Base-by-base conservation (phyloP, 1,139 yeast genomes). In the Candida mesenterica region DNA sequence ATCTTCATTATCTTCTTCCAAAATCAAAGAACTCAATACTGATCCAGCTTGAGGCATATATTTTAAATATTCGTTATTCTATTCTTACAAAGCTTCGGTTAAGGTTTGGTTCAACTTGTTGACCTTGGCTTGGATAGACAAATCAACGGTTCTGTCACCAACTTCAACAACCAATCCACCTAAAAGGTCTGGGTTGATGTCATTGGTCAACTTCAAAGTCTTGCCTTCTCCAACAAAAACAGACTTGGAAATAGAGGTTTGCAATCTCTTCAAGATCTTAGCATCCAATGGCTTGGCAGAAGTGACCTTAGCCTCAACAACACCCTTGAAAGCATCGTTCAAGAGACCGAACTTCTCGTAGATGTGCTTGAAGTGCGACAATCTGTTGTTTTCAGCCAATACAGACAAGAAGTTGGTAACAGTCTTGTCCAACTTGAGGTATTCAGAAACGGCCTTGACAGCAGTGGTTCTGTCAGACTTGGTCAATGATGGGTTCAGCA, bases 121-220 rank as follows among this genome's bases (percentile, higher is more conserved):
- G 60, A 92, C 81, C 77, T 83, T 89, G 59, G 87, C 68, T 43
- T 92, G 75, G 53, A 92, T 80, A 42, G 95, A 84, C 64, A 92
- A 78, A 67, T 92, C 99, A 53, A 89, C 96, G 46, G 97, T 90
- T 67, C 84, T 87, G 74, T 92, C 98, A 60, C 94, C 97, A 55
- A 92, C 90, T 68, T 90, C 96, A 43, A 92, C 96, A 52, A 94
- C 72, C 63, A 92, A 79, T 56, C 98, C 99, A 59, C 99, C 98
- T 61, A 87, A 77, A 58, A 92, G 86, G 48, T 86, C 95, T 48
- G 96, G 88, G 72, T 87, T 79, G 48, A 92, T 84, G 49, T 73
- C 75, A 75, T 89, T 92, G 52, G 79, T 69, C 54, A 94, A 72
- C 73, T 83, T 83, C 65, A 92, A 79, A 53, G 92, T 80, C 75